A percentile compares a stretch with the other conserved stretches of the same genome.
These are phyloP conservation scores for Termitomyces sp. DNA, from an alignment of 768 basidiomycete genomes.

Conservation along the genomic window DNA sequence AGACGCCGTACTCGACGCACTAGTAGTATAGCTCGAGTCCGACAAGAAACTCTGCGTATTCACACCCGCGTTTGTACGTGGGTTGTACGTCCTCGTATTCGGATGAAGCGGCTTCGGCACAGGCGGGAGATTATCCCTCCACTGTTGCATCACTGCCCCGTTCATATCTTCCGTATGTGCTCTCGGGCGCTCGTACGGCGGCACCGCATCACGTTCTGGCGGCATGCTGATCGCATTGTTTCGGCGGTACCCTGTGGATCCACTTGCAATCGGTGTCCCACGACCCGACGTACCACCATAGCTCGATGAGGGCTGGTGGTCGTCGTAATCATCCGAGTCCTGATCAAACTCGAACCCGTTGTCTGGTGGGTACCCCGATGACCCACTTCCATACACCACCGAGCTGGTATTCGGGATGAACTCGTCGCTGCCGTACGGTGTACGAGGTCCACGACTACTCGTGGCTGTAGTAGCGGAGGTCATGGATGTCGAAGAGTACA, in stretches of 20 bases:
- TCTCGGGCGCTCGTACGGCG: constrained; percentile 50
- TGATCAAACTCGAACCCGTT: constrained; percentile 71
- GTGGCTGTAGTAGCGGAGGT: constrained; percentile 22
- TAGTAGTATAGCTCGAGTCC: constrained; percentile 30
- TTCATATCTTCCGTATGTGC: constrained; percentile 67
- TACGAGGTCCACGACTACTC: constrained; percentile 26
- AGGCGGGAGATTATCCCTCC: constrained; percentile 49
- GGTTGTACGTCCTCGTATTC: constrained; percentile 31
- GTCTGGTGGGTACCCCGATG: constrained; percentile 53
- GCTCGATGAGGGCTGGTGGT: constrained; percentile 51
- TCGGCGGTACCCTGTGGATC: constrained; percentile 39
- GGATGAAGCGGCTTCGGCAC: constrained; percentile 20
- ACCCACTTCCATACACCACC: constrained; percentile 31
- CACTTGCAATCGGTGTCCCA: constrained; percentile 55
- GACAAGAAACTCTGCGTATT: constrained; percentile 39
- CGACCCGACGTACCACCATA: constrained; percentile 51
- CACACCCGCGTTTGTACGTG: constrained; percentile 42
- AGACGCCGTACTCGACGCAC: constrained; percentile 11
- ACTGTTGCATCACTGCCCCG: constrained; percentile 57
- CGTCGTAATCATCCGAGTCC: constrained; percentile 73
- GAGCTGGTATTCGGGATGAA: constrained; percentile 22
- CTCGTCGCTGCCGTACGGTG: constrained; percentile 35
- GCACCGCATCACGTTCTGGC: constrained; percentile 45
- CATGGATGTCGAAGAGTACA: constrained; percentile 22
- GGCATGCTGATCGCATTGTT: constrained; percentile 55